Base-by-base conservation (phyloP, 2,329 filamentous ascomycete genomes). In the Fusarium penzigii region DNA sequence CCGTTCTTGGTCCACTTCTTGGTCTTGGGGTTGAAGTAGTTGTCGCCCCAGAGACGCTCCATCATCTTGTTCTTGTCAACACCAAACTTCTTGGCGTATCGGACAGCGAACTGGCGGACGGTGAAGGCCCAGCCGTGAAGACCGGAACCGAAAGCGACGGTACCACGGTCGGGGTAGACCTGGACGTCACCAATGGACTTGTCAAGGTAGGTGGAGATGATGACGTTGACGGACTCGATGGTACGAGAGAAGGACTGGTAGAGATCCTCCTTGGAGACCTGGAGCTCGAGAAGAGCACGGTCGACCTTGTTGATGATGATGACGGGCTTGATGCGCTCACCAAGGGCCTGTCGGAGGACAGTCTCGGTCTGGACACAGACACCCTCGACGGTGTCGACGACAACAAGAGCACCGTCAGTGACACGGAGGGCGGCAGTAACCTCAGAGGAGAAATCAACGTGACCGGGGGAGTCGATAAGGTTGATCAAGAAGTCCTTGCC, bases 281-380 rank as follows among this genome's bases (percentile, higher is more conserved):
- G 94, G 63, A 99, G 87, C 82, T 99, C 94, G 76, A 99, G 92
- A 74, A 99, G 90, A 80, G 94, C 92, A 82, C 94, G 93, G 76
- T 99, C 94, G 78, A 99, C 94, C 89, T 99, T 99, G 92, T 99
- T 99, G 87, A 99, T 97, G 80, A 97, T 89, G 75, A 97, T 86
- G 72, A 99, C 93, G 72, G 94, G 94, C 89, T 97, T 97, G 81
- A 99, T 99, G 82, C 94, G 93, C 88, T 99, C 94, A 86, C 91
- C 90, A 69, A 99, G 91, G 78, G 94, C 93, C 84, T 99, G 94
- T 75, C 94, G 92, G 67, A 99, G 86, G 72, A 99, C 94, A 73
- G 94, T 99, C 89, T 99, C 94, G 74, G 94, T 99, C 86, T 99
- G 94, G 76, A 99, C 94, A 80, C 94, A 99, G 70, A 99, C 95